A percentile compares a stretch with the other conserved stretches of the same genome.
Evolutionary conservation across 441 rosid species (phyloP).

Genomic region (Eruca vesicaria): DNA sequence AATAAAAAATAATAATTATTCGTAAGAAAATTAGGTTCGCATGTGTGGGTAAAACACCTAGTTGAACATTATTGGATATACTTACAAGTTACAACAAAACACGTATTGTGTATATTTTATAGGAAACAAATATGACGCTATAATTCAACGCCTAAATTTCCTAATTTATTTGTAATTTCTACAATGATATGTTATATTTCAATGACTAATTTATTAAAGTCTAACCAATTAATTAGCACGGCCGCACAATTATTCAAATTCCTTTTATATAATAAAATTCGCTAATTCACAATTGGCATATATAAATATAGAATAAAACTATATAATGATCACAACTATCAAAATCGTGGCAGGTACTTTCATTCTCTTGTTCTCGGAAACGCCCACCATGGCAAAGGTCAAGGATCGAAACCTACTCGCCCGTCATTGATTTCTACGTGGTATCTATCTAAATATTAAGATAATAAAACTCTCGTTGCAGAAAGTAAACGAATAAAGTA

Average conservation of each 20-base stretch:
- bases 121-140: background rate
- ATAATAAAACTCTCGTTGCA: background rate
- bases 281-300: slow-evolving; percentile 1
- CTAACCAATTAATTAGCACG: slow-evolving; percentile 12
- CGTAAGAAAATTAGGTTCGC: too few species aligned
- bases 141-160: background rate
- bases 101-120: slow-evolving; percentile 14
- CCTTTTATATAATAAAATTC: background rate
- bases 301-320: background rate
- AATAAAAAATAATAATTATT: too few species aligned
- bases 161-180: too few species aligned
- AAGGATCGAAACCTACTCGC: background rate
- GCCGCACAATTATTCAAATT: slow-evolving; percentile 18
- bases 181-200: too few species aligned
- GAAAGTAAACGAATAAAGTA: background rate
- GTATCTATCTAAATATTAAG: background rate
- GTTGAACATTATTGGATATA: background rate
- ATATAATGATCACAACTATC: slow-evolving; percentile 6
- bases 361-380: background rate
- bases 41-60: too few species aligned
- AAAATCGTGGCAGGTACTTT: background rate
- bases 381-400: background rate
- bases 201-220: slow-evolving; percentile 20
- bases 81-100: slow-evolving; percentile 28
- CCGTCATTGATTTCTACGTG: background rate